These are phyloP conservation scores for Triticum monococcum DNA, from an alignment of 176 grass and related monocot genomes.

Conservation along the genomic window DNA sequence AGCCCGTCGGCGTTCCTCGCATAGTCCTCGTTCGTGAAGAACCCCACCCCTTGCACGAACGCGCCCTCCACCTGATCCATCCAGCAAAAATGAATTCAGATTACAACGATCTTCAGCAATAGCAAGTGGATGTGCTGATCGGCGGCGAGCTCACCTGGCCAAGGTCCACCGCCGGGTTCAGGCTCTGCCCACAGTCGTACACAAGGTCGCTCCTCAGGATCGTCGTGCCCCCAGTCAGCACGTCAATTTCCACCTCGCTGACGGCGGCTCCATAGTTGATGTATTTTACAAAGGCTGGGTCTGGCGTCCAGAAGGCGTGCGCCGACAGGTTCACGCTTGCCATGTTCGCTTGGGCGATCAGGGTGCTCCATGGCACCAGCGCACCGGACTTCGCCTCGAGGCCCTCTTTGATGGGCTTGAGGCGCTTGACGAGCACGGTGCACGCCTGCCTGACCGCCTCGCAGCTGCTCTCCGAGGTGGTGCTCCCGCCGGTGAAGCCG, in stretches of 20 bases:
- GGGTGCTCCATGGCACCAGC: constrained; percentile 51
- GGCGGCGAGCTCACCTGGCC: constrained; percentile 57
- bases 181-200: constrained; percentile 83
- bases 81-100: neutral
- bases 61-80: constrained; percentile 54
- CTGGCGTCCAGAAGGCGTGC: constrained; percentile 58
- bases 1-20: constrained; percentile 64
- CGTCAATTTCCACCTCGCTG: constrained; percentile 83
- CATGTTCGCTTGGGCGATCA: constrained; percentile 60
- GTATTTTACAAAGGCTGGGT: constrained; percentile 40
- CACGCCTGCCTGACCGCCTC: constrained; percentile 65
- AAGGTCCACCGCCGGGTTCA: constrained; percentile 82
- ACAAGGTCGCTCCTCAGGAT: constrained; percentile 69
- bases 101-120: neutral
- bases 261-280: constrained; percentile 76
- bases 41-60: constrained; percentile 80
- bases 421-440: constrained; percentile 45
- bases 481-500: constrained; percentile 74
- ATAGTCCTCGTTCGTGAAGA: constrained; percentile 79
- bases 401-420: constrained; percentile 73
- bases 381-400: constrained; percentile 39
- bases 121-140: neutral
- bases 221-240: constrained; percentile 68
- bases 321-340: constrained; percentile 60
- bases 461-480: constrained; percentile 78